Evolutionary conservation across 768 basidiomycete species (phyloP), one percentile per base, ranked within the genome.

Genomic region (Gautieria morchelliformis): DNA sequence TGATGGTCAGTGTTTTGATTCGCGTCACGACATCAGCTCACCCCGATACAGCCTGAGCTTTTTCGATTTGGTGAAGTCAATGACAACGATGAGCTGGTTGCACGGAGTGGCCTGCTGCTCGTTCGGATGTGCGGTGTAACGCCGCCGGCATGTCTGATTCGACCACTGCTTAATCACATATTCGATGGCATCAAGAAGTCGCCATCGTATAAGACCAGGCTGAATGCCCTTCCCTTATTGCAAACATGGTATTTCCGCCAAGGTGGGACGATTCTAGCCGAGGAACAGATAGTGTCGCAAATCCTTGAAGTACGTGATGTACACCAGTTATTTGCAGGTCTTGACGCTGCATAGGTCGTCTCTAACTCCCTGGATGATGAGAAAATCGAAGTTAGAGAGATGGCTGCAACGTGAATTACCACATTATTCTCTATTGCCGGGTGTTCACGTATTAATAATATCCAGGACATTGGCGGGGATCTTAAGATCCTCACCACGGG

Each of bases 101-200:
- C 74, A 14, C 78, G 82, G 19, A 83, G 89, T 0, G 82, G 81
- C 53, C 72, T 80, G 19, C 75, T 94, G 5, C 76, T 94, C 42
- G 85, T 89, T 41, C 81, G 86, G 53, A 87, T 93, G 81, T 92
- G 91, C 56, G 89, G 88, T 2, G 84, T 95, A 33, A 85, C 83
- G 6, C 89, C 88, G 15, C 89, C 90, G 0, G 72, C 78, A 11
- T 71, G 80, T 7, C 75, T 90, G 55, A 79, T 92, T 47, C 77
- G 82, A 53, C 79, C 82, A 2, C 72, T 93, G 47, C 71, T 94
- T 66, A 79, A 79, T 45, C 78, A 78, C 3, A 84, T 93, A 40
- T 89, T 93, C 64, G 78, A 78, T 1, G 84, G 89, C 11, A 87
- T 95, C 61, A 80, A 82, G 64, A 78, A 74, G 7, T 90, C 89